Evolutionary conservation across 129 eudicot genomes (phyloP).

Genomic region (sunflower (Helianthus annuus)): DNA sequence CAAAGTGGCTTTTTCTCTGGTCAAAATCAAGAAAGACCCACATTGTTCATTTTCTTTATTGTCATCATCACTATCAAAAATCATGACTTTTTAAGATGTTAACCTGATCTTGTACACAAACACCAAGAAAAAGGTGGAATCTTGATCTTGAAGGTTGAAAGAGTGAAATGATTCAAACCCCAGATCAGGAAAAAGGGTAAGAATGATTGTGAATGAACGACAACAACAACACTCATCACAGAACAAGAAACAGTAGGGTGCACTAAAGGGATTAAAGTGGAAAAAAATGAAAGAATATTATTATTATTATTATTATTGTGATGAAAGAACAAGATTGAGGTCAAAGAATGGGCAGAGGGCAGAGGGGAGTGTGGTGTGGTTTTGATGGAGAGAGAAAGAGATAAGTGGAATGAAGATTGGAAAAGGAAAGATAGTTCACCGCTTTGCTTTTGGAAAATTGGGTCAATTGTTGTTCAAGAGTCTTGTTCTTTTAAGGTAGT

Average conservation of each 20-base stretch:
- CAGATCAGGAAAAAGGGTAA: not conserved
- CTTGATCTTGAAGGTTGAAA: not conserved
- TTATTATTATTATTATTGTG: not conserved
- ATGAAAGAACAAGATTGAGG: too few relatives aligned
- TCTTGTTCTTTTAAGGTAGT: too few relatives aligned
- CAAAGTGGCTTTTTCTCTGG: not conserved
- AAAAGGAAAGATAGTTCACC: too few relatives aligned
- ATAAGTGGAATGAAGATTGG: too few relatives aligned
- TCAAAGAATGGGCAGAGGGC: too few relatives aligned
- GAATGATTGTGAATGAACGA: not conserved
- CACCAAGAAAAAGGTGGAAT: not conserved
- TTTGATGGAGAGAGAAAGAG: too few relatives aligned
- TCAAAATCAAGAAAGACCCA: not conserved
- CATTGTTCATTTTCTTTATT: not conserved
- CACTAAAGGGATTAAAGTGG: not conserved
- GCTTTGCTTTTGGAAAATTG: too few relatives aligned
- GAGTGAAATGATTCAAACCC: conserved; percentile 5
- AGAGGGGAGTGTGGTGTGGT: too few relatives aligned
- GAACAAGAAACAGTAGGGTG: not conserved
- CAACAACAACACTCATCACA: not conserved
- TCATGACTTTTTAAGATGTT: not conserved
- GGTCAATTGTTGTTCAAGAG: too few relatives aligned
- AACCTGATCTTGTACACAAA: not conserved
- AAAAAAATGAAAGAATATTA: not conserved
- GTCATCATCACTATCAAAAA: not conserved